Base-by-base conservation (phyloP, 331 rosid species). In the Quercus lobata region DNA sequence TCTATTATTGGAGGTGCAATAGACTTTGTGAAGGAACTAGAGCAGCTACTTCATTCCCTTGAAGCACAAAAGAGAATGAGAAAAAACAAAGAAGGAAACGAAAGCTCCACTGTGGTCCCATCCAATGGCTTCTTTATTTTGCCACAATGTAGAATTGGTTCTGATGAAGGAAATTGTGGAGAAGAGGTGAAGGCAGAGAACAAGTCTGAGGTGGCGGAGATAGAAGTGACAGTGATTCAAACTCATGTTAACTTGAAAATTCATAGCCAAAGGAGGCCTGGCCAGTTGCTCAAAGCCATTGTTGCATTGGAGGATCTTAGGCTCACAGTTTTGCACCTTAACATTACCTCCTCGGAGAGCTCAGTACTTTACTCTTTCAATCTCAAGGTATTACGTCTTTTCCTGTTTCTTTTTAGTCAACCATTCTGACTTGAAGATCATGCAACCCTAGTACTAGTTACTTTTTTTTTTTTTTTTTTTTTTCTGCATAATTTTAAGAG, bases 1-100 rank as follows among this genome's bases (percentile, higher is more conserved):
- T 96, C 99, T 1, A 88, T 93, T 15, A 89, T 96, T 58, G 99
- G 99, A 56, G 97, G 99, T 41, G 97, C 99, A 81, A 96, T 96
- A 74, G 91, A 96, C 81, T 96, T 93, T 74, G 98, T 96, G 88
- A 96, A 96, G 83, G 97, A 93, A 78, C 84, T 96, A 75, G 99
- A 96, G 84, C 99, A 92, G 61, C 84, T 92, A 32, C 91, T 89
- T 57, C 85, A 92, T 72, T 92, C 90, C 68, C 96, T 93, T 55
- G 95, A 93, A 80, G 90, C 97, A 76, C 86, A 90, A 61, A 93
- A 88, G 80, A 84, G 84, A 78, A 52, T 65, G 75, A 90, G 89
- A 71, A 90, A 83, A 69, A 80, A 78, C 44, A 90, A 88, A 44
- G 88, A 75, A 12, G 65, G 73, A 58, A 76, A 62, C 65, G 74